These are phyloP conservation scores for Spizellomyces punctatus DNA, from an alignment of 192 early-diverging fungal genomes.

Conservation along the genomic window DNA sequence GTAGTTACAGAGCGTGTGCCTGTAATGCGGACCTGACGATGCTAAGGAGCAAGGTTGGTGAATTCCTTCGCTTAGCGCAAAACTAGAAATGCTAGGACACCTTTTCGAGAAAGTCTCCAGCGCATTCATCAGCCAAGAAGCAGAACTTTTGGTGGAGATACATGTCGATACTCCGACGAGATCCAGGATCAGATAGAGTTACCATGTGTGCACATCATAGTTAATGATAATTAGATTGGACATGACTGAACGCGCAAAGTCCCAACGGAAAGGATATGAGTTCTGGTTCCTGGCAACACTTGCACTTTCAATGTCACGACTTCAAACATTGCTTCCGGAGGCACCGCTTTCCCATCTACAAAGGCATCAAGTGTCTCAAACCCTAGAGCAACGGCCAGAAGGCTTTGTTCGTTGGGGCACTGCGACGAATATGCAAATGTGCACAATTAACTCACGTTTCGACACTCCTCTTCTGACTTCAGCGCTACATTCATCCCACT, in stretches of 20 bases:
- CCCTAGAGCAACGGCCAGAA: not conserved
- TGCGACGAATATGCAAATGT: too few relatives aligned
- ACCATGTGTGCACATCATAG: too few relatives aligned
- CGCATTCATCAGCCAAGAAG: conserved; percentile 6
- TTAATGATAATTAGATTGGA: too few relatives aligned
- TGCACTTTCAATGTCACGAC: not conserved
- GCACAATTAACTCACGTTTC: not conserved
- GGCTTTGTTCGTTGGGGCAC: too few relatives aligned
- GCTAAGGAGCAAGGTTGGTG: not conserved
- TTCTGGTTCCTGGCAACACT: conserved; percentile 16
- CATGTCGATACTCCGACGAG: conserved; percentile 10
- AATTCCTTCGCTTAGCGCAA: too few relatives aligned
- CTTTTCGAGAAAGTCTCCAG: too few relatives aligned
- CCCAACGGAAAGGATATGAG: not conserved
- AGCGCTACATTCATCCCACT: conserved; percentile 11
- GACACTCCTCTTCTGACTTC: conserved; percentile 1
- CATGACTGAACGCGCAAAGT: too few relatives aligned
- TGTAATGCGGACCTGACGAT: conserved; percentile 18
- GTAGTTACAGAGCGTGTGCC: conserved; percentile 20
- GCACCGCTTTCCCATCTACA: conserved; percentile 2
- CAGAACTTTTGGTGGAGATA: conserved; percentile 29
- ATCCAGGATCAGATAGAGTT: not conserved
- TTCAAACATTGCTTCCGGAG: conserved; percentile 16
- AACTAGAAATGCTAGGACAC: too few relatives aligned
- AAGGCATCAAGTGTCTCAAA: conserved; percentile 11